phyloP scores from a whole-genome alignment of 2,329 filamentous ascomycete species.

The Pyrenochaeta sp. region DNA sequence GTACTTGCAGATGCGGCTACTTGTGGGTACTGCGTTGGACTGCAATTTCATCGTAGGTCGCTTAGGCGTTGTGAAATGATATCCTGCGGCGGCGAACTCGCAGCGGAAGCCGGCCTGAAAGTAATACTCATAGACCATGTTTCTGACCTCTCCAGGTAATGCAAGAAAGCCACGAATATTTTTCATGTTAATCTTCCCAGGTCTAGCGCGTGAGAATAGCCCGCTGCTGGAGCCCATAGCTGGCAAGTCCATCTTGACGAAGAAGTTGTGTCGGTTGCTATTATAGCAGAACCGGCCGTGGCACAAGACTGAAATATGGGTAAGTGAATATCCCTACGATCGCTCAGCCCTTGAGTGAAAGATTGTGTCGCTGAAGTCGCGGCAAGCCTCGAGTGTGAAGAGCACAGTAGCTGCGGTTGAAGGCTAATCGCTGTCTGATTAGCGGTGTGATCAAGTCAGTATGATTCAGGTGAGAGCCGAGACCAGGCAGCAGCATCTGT shows the following conservation, averaged over 20 bases:
- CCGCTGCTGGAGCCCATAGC: conserved; percentile 18
- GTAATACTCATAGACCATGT: conserved; percentile 56
- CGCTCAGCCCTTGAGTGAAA: background rate
- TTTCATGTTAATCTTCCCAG: conserved; percentile 12
- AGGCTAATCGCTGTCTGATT: background rate
- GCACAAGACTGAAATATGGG: background rate
- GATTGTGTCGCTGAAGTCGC: background rate
- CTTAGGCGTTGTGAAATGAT: conserved; percentile 11
- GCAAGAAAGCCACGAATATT: conserved; percentile 40
- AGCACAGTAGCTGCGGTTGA: background rate
- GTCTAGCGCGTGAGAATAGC: conserved; percentile 22
- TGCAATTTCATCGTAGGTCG: conserved; percentile 25
- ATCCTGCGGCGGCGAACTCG: conserved; percentile 32
- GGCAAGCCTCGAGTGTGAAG: background rate
- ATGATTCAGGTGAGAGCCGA: background rate
- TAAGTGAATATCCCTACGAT: background rate
- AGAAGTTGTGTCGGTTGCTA: background rate
- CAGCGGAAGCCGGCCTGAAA: conserved; percentile 37
- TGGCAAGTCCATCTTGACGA: background rate
- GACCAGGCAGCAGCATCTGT: background rate
- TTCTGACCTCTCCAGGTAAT: conserved; percentile 61
- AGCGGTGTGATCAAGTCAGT: background rate
- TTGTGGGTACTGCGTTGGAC: conserved; percentile 1
- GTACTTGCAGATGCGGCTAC: background rate
- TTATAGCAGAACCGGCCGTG: background rate